These are phyloP conservation scores for Leptomonas seymouri DNA, from an alignment of 208 protist species.

Conservation along the genomic window DNA sequence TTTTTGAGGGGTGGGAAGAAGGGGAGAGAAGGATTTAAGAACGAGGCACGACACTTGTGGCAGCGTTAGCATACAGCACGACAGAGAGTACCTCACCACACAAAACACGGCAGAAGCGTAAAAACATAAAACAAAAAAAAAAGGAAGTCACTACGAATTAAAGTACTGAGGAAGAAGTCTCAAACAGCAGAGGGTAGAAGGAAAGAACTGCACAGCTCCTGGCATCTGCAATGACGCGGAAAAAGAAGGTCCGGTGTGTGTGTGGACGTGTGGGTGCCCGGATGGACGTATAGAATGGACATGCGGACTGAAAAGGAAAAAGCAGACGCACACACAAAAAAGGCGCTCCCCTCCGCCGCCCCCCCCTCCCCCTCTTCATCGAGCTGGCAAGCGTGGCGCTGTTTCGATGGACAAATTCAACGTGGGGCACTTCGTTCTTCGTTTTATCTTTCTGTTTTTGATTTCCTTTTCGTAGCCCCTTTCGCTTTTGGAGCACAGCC, in stretches of 20 bases:
- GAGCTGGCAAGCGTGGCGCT: not conserved
- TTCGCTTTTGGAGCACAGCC: no score
- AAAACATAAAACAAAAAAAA: conserved; percentile 5
- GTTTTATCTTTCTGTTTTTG: no score
- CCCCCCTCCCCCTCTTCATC: no score
- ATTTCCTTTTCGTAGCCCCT: no score
- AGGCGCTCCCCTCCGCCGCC: no score
- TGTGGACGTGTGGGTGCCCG: conserved; percentile 8
- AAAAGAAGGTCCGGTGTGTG: not conserved
- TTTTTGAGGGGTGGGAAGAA: no score
- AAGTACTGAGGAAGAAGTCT: not conserved
- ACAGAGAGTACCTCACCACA: not conserved
- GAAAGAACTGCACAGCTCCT: not conserved
- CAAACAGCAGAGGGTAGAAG: not conserved
- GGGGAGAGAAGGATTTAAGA: not conserved
- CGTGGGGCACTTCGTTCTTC: no score
- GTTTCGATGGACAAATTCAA: no score
- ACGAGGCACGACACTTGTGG: not conserved
- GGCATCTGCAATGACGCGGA: not conserved
- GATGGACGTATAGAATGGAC: not conserved
- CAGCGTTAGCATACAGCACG: not conserved
- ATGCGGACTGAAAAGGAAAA: not conserved
- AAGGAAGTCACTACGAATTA: no score
- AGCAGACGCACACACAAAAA: not conserved
- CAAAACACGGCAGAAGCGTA: not conserved